These are phyloP conservation scores for Venturia aucupariae DNA, from an alignment of 2,329 filamentous ascomycete genomes.

Conservation along the genomic window DNA sequence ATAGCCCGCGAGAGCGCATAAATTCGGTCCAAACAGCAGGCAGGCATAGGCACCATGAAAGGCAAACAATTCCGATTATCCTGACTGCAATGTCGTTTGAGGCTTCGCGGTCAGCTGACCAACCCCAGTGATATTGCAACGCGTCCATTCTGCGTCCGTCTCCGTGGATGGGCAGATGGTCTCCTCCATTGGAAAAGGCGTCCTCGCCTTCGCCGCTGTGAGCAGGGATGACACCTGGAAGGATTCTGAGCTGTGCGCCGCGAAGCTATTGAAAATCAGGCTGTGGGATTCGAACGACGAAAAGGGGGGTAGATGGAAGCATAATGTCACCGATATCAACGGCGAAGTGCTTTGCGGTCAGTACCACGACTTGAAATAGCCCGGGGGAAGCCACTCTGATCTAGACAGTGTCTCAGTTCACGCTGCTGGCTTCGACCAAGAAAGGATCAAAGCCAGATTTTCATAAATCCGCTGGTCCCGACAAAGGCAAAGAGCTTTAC, in stretches of 20 bases:
- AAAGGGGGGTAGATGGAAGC: constrained; percentile 72
- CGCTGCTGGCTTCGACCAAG: constrained; percentile 82
- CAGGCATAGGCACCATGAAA: neutral
- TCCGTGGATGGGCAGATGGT: constrained; percentile 86
- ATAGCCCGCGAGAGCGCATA: neutral
- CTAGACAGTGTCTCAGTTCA: constrained; percentile 82
- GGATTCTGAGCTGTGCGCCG: constrained; percentile 73
- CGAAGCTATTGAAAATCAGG: constrained; percentile 81
- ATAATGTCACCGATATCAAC: constrained; percentile 73
- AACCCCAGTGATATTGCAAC: constrained; percentile 70
- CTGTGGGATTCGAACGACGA: constrained; percentile 71
- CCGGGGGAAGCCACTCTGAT: neutral
- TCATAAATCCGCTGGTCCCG: constrained; percentile 71
- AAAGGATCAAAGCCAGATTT: constrained; percentile 96
- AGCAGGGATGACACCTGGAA: constrained; percentile 84
- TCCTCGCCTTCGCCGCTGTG: constrained; percentile 86
- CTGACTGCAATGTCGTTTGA: neutral
- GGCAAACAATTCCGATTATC: constrained; percentile 7
- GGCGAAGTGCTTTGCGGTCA: constrained; percentile 92
- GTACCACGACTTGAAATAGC: constrained; percentile 20
- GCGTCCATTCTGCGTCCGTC: constrained; percentile 90
- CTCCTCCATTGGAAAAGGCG: constrained; percentile 80
- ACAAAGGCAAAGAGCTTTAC: constrained; percentile 74
- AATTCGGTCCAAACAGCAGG: neutral
- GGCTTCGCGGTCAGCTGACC: neutral